phyloP scores from a whole-genome alignment of 139 green algal genomes.

The Chlorella sp. region DNA sequence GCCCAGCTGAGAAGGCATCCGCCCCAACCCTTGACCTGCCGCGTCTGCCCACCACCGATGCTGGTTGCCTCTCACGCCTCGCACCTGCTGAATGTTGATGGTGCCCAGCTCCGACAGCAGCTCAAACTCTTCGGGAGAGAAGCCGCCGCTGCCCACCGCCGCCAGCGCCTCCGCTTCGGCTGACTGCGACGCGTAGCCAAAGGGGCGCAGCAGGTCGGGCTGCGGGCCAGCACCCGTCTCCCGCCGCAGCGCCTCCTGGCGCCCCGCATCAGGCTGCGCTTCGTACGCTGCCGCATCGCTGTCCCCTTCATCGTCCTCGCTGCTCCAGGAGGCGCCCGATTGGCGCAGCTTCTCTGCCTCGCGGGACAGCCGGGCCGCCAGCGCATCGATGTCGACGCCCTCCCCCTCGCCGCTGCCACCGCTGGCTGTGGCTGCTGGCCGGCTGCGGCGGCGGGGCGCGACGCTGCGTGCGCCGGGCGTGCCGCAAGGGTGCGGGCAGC shows the following conservation, averaged over 20 bases:
- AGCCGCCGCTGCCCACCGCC: conserved; percentile 62
- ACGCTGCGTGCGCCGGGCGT: too few relatives aligned
- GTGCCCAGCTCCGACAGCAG: conserved; percentile 67
- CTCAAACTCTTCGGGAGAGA: conserved; percentile 71
- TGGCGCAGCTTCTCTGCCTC: conserved; percentile 45
- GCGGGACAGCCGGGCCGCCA: conserved; percentile 50
- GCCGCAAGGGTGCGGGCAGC: too few relatives aligned
- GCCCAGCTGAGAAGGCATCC: too few relatives aligned
- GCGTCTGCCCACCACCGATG: too few relatives aligned
- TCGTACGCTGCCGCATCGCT: conserved; percentile 1
- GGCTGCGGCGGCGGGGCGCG: too few relatives aligned
- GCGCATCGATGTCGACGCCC: conserved; percentile 53
- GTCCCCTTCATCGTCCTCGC: not conserved
- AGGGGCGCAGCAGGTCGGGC: not conserved
- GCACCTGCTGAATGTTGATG: conserved; percentile 64
- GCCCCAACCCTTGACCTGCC: too few relatives aligned
- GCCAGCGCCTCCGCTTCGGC: conserved; percentile 45
- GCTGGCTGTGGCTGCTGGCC: not conserved
- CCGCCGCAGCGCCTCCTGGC: not conserved
- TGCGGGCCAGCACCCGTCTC: not conserved
- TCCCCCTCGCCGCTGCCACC: conserved; percentile 9
- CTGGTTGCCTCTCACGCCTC: not conserved
- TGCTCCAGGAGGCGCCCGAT: not conserved
- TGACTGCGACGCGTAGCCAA: conserved; percentile 32
- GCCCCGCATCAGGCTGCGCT: not conserved